Evolutionary conservation across 1,284 basidiomycete genomes (phyloP).

Genomic region (Kwoniella shivajii): DNA sequence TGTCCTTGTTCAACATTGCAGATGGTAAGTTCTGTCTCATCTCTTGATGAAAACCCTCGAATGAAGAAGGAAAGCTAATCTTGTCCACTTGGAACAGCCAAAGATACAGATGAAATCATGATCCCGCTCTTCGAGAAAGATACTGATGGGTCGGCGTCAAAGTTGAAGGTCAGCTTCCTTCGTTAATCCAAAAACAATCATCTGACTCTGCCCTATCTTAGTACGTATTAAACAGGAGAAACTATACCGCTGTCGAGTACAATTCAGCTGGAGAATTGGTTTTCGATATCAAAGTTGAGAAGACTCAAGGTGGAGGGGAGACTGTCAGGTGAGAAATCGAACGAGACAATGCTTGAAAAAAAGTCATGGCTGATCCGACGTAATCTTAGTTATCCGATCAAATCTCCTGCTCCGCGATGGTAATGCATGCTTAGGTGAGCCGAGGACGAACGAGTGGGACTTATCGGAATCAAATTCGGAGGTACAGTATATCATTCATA

Average conservation of each 20-base stretch:
- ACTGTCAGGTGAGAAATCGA: conserved; percentile 64
- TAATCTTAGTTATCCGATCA: conserved; percentile 34
- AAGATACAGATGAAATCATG: conserved; percentile 76
- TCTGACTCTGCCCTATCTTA: background rate
- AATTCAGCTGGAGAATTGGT: conserved; percentile 65
- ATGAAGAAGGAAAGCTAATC: background rate
- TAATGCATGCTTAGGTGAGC: background rate
- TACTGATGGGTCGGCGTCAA: conserved; percentile 66
- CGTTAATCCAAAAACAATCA: background rate
- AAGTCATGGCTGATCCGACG: background rate
- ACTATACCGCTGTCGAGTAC: conserved; percentile 81
- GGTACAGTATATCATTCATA: no score
- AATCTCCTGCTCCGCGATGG: conserved; percentile 41
- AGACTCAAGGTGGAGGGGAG: conserved; percentile 72
- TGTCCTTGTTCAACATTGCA: background rate
- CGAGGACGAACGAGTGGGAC: background rate
- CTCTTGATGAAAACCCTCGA: background rate
- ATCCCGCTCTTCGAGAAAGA: conserved; percentile 79
- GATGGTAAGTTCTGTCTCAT: background rate
- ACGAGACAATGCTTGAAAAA: background rate
- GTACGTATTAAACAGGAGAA: conserved; percentile 60
- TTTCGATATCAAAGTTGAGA: conserved; percentile 90
- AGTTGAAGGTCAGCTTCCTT: conserved; percentile 24
- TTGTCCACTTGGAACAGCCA: background rate
- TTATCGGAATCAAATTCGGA: no score